Conservation (phyloP, 371 early-diverging fungal genomes). For the Cokeromyces recurvatus region DNA sequence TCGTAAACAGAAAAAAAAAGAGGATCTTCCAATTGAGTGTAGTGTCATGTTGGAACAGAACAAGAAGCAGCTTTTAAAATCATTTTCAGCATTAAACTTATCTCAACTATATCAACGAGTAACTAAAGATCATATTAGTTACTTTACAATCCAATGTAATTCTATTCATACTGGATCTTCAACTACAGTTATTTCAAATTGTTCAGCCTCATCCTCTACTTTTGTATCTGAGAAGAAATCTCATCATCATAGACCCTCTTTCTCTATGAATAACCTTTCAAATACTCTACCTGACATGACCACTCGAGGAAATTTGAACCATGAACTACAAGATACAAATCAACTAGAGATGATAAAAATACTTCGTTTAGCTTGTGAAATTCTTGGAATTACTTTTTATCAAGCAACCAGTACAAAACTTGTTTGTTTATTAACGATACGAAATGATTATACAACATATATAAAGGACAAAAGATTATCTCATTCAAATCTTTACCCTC, state of each 20-base stretch:
- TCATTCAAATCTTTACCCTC: constrained; percentile 11
- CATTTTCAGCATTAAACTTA: constrained; percentile 30
- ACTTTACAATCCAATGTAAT: constrained; percentile 33
- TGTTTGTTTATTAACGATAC: constrained; percentile 35
- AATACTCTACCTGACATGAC: constrained; percentile 2
- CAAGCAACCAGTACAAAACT: constrained; percentile 27
- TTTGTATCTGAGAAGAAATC: constrained; percentile 9
- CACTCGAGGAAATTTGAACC: neutral
- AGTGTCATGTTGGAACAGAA: too few species aligned
- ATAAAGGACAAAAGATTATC: constrained; percentile 2
- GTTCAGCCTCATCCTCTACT: constrained; percentile 20
- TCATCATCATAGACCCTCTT: constrained; percentile 7
- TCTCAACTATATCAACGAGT: constrained; percentile 36
- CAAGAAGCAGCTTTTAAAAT: constrained; percentile 26
- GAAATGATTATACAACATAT: constrained; percentile 13
- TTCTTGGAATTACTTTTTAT: constrained; percentile 37
- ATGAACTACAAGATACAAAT: neutral
- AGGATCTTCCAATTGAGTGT: too few species aligned
- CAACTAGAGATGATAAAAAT: constrained; percentile 24
- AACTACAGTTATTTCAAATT: constrained; percentile 23
- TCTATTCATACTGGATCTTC: constrained; percentile 12
- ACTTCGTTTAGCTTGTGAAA: constrained; percentile 29
- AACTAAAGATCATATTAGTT: constrained; percentile 36
- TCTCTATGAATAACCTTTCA: constrained; percentile 14
- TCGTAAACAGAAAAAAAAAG: constrained; percentile 9